Evolutionary conservation across 1,284 basidiomycete genomes (phyloP), one percentile per base, ranked within the genome.

Genomic region (Entoloma clypeatum): DNA sequence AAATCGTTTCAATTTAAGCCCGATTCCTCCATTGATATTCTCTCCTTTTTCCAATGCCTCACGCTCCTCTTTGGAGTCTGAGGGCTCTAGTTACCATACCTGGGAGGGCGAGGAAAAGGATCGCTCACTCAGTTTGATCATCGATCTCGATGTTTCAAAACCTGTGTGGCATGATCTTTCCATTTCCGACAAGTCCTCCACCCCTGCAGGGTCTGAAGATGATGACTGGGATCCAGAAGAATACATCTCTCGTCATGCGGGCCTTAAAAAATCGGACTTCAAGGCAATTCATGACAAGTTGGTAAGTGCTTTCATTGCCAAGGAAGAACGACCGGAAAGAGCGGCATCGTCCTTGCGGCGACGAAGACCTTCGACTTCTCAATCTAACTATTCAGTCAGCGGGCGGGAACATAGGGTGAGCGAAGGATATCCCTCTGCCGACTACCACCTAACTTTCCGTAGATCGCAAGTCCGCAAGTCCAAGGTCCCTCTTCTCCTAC

Each of bases 61-160:
- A 21, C 74, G 79, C 19, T 84, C 84, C 7, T 90, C 87, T 5
- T 62, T 90, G 17, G 83, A 80, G 45, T 88, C 85, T 9, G 73
- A 69, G 23, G 86, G 86, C 8, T 90, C 87, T 2, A 89, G 86
- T 59, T 90, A 86, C 59, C 86, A 89, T 57, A 86, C 86, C 3
- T 80, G 74, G 74, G 82, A 86, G 39, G 78, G 68, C 21, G 75
- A 79, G 47, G 68, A 67, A 49, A 72, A 73, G 47, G 75, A 80
- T 48, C 67, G 69, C 18, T 57, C 68, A 36, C 61, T 75, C 35
- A 71, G 67, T 30, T 54, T 84, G 14, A 77, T 86, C 56, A 67
- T 59, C 26, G 69, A 73, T 41, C 58, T 48, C 9, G 73, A 75
- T 36, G 61, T 69, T 13, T 62, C 65, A 39, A 68, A 70, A 36